Evolutionary conservation across 2,329 filamentous ascomycete species (phyloP).

Genomic region (Chrysosporium queenslandicum): DNA sequence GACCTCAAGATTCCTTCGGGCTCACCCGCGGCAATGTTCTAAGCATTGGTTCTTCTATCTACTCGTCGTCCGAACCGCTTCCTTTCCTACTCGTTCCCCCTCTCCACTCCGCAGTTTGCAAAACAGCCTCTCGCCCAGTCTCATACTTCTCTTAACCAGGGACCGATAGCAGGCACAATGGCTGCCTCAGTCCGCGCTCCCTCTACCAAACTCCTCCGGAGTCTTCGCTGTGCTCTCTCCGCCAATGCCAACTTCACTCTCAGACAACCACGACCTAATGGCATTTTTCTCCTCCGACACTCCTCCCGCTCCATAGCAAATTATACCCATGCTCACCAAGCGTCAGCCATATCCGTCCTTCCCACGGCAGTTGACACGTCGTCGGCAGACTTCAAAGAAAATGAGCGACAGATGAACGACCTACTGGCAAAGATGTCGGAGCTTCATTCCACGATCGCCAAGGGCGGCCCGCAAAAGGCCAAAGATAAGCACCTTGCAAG

Average conservation of each 20-base stretch:
- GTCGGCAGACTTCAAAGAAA: conserved; percentile 71
- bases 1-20: neutral
- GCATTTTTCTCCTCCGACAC: neutral
- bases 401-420: conserved; percentile 65
- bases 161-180: conserved; percentile 12
- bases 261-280: conserved; percentile 2
- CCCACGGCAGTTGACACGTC: conserved; percentile 65
- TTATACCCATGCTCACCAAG: conserved; percentile 72
- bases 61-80: neutral
- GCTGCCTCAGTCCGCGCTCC: conserved; percentile 28
- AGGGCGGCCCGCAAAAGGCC: conserved; percentile 71
- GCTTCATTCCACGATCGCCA: conserved; percentile 60
- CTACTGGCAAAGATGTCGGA: conserved; percentile 58
- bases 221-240: conserved; percentile 25
- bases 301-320: conserved; percentile 47
- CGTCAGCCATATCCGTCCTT: conserved; percentile 69
- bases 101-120: conserved; percentile 16
- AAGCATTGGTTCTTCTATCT: neutral
- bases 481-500: conserved; percentile 75
- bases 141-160: no score
- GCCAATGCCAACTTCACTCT: conserved; percentile 17
- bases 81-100: neutral
- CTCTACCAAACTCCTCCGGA: conserved; percentile 32
- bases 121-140: no score
- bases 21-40: neutral